Percentiles rank a stretch among this genome's conserved stretches.
Evolutionary conservation across 805 yeast genomes (phyloP).

Genomic region (Phaffomyces opuntiae): DNA sequence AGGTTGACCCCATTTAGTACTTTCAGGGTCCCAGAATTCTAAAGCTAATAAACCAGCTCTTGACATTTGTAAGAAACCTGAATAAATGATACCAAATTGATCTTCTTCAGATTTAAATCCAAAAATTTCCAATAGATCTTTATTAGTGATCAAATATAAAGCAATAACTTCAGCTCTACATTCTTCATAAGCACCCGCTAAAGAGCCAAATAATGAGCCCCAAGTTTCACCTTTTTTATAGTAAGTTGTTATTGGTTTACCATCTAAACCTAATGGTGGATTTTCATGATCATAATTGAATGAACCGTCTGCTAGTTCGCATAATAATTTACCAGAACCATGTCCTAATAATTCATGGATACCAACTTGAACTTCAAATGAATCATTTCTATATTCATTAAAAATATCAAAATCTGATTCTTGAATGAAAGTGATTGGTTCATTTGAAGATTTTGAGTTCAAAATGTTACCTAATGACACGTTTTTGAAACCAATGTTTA

Average conservation of each 20-base stretch:
- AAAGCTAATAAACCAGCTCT: constrained; percentile 80
- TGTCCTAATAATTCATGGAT: constrained; percentile 89
- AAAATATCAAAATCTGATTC: constrained; percentile 48
- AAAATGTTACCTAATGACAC: constrained; percentile 84
- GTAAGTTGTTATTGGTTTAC: constrained; percentile 56
- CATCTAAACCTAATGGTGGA: constrained; percentile 58
- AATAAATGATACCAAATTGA: constrained; percentile 55
- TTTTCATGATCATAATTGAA: constrained; percentile 64
- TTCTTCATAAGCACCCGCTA: constrained; percentile 87
- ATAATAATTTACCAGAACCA: constrained; percentile 78
- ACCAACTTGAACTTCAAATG: constrained; percentile 92
- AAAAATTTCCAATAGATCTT: constrained; percentile 62
- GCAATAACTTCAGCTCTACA: constrained; percentile 92
- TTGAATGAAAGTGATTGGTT: constrained; percentile 59
- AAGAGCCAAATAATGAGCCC: constrained; percentile 78
- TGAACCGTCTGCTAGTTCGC: constrained; percentile 49
- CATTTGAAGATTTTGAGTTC: constrained; percentile 64
- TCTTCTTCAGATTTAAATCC: constrained; percentile 52
- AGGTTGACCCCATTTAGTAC: constrained; percentile 88
- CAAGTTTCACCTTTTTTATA: constrained; percentile 83
- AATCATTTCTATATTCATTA: constrained; percentile 67
- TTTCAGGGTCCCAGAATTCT: constrained; percentile 81
- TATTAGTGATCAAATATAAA: constrained; percentile 65
- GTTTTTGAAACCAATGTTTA: constrained; percentile 80
- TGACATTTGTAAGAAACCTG: constrained; percentile 76